phyloP scores from a whole-genome alignment of 2,329 filamentous ascomycete genomes.

The Alternaria panax region DNA sequence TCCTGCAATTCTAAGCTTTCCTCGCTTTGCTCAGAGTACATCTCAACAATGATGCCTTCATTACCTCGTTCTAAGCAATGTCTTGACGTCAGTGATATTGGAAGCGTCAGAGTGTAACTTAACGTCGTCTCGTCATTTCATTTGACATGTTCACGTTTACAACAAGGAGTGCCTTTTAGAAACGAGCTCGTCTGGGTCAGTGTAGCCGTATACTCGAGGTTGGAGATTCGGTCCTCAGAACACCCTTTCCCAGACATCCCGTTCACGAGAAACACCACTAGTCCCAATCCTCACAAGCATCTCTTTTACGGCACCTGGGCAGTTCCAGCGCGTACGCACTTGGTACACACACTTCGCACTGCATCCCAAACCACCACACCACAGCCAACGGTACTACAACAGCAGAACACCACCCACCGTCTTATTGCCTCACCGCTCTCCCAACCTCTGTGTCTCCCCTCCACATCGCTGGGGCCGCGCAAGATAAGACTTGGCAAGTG shows the following conservation, averaged over 20 bases:
- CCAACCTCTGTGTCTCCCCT: not conserved
- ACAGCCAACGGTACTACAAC: not conserved
- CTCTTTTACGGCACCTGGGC: no score
- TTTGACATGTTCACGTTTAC: not conserved
- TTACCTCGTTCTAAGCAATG: conserved; percentile 3
- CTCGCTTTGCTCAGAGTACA: not conserved
- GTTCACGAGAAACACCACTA: not conserved
- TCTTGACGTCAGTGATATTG: conserved; percentile 20
- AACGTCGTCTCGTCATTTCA: not conserved
- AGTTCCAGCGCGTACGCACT: not conserved
- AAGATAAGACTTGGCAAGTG: conserved; percentile 1
- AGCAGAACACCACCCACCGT: not conserved
- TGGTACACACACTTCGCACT: not conserved
- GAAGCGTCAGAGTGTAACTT: not conserved
- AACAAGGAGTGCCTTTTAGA: not conserved
- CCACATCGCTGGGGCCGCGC: not conserved
- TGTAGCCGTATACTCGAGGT: not conserved
- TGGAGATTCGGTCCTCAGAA: not conserved
- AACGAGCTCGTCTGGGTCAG: not conserved
- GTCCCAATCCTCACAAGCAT: not conserved
- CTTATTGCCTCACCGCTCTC: not conserved
- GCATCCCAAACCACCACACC: not conserved
- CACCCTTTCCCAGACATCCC: not conserved
- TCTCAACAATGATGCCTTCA: conserved; percentile 21
- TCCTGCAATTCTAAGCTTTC: not conserved